Conservation (phyloP, 257 asterid species). For the Penstemon davidsonii region DNA sequence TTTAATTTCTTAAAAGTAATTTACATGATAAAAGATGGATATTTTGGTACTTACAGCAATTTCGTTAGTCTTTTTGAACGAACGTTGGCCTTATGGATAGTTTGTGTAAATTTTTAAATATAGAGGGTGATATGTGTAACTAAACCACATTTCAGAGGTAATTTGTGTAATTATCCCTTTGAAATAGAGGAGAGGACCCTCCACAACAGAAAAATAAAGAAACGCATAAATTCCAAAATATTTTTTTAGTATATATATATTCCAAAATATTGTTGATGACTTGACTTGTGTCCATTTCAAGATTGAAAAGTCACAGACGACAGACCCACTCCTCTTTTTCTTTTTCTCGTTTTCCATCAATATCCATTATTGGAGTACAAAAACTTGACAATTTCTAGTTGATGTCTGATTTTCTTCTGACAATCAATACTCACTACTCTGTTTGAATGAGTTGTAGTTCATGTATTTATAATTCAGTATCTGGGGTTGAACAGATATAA, state of each 20-base stretch:
- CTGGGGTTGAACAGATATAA: neutral
- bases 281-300: constrained; percentile 25
- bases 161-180: too few species aligned
- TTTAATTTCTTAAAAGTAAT: too few species aligned
- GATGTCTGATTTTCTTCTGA: neutral
- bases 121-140: too few species aligned
- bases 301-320: neutral
- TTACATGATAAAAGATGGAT: too few species aligned
- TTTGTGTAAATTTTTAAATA: too few species aligned
- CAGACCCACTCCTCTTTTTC: neutral
- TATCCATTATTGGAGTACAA: neutral
- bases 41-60: too few species aligned
- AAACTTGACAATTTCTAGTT: neutral
- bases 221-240: neutral
- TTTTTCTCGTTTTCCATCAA: constrained; percentile 22
- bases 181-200: too few species aligned
- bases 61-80: too few species aligned
- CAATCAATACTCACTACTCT: neutral
- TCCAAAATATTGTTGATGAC: constrained; percentile 20
- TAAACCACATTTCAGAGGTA: too few species aligned
- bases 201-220: neutral
- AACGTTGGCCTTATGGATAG: too few species aligned
- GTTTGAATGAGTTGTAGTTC: neutral
- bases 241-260: too few species aligned
- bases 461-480: neutral